Evolutionary conservation across 2,329 filamentous ascomycete species (phyloP), one percentile per base, ranked within the genome.

Genomic region (Pseudopyricularia javanii): DNA sequence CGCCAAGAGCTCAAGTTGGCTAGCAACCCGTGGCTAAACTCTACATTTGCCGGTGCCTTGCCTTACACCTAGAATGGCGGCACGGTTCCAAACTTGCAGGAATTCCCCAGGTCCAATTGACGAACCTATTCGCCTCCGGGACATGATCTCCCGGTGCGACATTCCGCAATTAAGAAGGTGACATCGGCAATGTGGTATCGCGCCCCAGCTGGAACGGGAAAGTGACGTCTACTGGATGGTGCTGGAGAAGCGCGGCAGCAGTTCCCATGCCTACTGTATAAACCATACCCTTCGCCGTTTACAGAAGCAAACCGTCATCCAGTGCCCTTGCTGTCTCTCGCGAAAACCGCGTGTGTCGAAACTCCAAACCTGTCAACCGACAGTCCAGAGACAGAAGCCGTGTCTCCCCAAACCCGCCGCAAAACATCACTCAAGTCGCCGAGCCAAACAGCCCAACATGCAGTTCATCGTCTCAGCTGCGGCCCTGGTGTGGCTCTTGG

Each of bases 401-500:
- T 30, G 28, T 30, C 28, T 30, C 4, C 9, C 28, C 28, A 30
- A 9, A 30, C 28, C 4, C 17, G 40, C 24, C 15, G 22, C 40
- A 45, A 28, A 7, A 7, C 17, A 43, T 15, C 5, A 15, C 15
- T 2, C 40, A 45, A 24, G 15, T 14, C 3, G 20, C 37, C 8
- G 9, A 45, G 40, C 12, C 40, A 12, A 12, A 14, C 15, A 45
- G 40, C 24, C 22, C 40, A 45, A 26, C 4, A 45, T 45, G 40
- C 40, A 26, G 22, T 45, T 24, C 2, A 7, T 43, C 37, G 15
- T 45, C 24, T 45, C 40, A 14, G 24, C 12, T 14, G 50, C 50
- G 14, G 50, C 50, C 17, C 28, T 52, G 37, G 9, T 52, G 12
- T 52, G 50, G 50, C 50, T 57, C 17, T n/a, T 59, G 3, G 49